Evolutionary conservation across 805 yeast species (phyloP).

Genomic region (Nakazawaea ernobii): DNA sequence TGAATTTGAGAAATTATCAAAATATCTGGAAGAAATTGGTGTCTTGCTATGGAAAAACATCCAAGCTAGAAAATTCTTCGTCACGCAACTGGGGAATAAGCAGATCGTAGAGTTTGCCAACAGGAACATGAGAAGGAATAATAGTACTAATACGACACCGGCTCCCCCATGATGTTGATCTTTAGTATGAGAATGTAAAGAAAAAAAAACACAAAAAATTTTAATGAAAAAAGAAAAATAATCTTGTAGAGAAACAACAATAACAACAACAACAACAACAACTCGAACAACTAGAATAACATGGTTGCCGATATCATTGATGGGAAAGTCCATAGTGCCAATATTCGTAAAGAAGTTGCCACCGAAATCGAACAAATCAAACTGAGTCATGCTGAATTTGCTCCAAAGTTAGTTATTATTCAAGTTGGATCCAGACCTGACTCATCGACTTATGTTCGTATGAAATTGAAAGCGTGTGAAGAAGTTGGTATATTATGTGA

Average conservation of each 20-base stretch:
- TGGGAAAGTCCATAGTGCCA: slow-evolving; percentile 48
- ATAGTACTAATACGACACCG: not conserved
- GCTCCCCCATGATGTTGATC: not conserved
- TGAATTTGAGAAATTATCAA: slow-evolving; percentile 67
- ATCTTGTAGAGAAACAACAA: too few species aligned
- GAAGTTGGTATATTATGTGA: slow-evolving; percentile 63
- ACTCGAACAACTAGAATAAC: not conserved
- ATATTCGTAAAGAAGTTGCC: slow-evolving; percentile 46
- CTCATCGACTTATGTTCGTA: slow-evolving; percentile 74
- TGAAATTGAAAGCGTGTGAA: slow-evolving; percentile 73
- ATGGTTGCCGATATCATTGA: slow-evolving; percentile 40
- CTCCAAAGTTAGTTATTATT: slow-evolving; percentile 62
- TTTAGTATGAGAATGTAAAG: too few species aligned
- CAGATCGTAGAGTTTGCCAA: slow-evolving; percentile 92
- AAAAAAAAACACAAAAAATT: too few species aligned
- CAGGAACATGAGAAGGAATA: slow-evolving; percentile 38
- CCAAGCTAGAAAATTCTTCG: slow-evolving; percentile 67
- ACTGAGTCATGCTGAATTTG: slow-evolving; percentile 44
- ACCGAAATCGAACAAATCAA: slow-evolving; percentile 35
- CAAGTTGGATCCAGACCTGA: slow-evolving; percentile 79
- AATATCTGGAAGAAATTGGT: slow-evolving; percentile 87
- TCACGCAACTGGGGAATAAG: slow-evolving; percentile 77
- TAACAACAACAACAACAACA: not conserved
- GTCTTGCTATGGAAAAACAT: slow-evolving; percentile 85
- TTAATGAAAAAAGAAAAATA: too few species aligned